These are phyloP conservation scores for Dioscorea zingiberensis DNA, from an alignment of 106 monocot genomes.

Conservation along the genomic window DNA sequence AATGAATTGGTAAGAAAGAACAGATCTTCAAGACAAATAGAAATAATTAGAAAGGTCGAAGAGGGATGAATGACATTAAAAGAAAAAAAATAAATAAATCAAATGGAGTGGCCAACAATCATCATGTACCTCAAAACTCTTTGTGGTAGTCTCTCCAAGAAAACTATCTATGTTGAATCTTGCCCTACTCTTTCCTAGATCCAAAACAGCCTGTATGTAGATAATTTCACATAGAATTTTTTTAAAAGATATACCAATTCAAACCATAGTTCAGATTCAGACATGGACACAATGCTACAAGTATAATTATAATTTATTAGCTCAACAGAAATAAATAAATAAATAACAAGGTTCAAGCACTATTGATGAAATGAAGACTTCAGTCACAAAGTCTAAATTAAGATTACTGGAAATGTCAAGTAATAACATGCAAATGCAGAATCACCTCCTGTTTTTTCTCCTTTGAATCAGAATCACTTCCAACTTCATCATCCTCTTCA, in stretches of 20 bases:
- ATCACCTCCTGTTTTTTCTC: slow-evolving; percentile 42
- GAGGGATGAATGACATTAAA: background rate
- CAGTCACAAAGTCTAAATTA: too few species aligned
- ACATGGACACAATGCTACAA: too few species aligned
- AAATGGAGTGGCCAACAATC: too few species aligned
- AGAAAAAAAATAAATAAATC: background rate
- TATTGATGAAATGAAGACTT: too few species aligned
- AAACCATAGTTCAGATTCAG: too few species aligned
- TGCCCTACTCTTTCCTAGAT: slow-evolving; percentile 3
- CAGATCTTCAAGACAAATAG: background rate
- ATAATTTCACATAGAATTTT: too few species aligned
- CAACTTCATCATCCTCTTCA: slow-evolving; percentile 39
- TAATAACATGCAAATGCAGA: too few species aligned
- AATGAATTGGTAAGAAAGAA: background rate
- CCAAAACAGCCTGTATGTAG: slow-evolving; percentile 26
- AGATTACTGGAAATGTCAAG: too few species aligned
- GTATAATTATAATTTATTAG: too few species aligned
- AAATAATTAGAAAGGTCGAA: background rate
- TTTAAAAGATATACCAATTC: too few species aligned
- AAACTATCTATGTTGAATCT: slow-evolving; percentile 10
- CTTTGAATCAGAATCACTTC: slow-evolving; percentile 22
- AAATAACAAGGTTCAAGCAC: too few species aligned
- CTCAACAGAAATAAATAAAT: too few species aligned
- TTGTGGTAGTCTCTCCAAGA: slow-evolving; percentile 10
- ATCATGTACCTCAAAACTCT: slow-evolving; percentile 36